Conservation (phyloP, 768 basidiomycete genomes). For the Tephrocybe sp. region DNA sequence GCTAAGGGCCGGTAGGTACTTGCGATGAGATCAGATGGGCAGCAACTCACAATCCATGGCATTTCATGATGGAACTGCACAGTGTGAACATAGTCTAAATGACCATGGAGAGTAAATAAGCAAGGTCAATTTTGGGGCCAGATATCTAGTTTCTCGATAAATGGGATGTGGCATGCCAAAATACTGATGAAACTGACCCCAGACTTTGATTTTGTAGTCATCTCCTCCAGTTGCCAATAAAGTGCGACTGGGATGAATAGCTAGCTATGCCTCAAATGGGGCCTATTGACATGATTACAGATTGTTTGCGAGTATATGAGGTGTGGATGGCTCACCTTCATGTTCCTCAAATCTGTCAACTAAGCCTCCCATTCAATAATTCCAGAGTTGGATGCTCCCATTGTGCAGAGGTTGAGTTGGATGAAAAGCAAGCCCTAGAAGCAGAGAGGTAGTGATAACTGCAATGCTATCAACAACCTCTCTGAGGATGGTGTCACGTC, state of each 20-base stretch:
- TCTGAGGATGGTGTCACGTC: conserved; percentile 89
- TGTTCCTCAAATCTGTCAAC: conserved; percentile 99
- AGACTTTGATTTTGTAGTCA: conserved; percentile 99
- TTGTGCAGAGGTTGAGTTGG: conserved; percentile 96
- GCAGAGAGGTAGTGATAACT: too few relatives aligned
- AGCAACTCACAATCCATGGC: conserved; percentile 91
- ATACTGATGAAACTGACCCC: conserved; percentile 64
- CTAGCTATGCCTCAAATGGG: conserved; percentile 95
- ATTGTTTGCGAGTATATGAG: conserved; percentile 7
- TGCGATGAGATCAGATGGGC: conserved; percentile 6
- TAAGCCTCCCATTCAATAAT: conserved; percentile 98
- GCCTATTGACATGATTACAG: conserved; percentile 47
- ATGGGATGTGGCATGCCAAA: conserved; percentile 11
- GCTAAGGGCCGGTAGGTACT: conserved; percentile 39
- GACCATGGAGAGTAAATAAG: conserved; percentile 88
- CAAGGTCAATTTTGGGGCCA: conserved; percentile 87
- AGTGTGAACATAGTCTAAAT: conserved; percentile 96
- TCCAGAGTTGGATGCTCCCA: conserved; percentile 98
- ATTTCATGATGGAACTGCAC: conserved; percentile 99
- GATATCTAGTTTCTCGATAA: conserved; percentile 55
- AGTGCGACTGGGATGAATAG: conserved; percentile 93
- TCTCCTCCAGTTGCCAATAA: conserved; percentile 93
- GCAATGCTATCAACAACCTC: conserved; percentile 95
- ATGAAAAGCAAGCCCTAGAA: conserved; percentile 84
- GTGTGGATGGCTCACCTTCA: conserved; percentile 64